phyloP scores from a whole-genome alignment of 78 protist species.

The Dictyostelium capitatum region DNA sequence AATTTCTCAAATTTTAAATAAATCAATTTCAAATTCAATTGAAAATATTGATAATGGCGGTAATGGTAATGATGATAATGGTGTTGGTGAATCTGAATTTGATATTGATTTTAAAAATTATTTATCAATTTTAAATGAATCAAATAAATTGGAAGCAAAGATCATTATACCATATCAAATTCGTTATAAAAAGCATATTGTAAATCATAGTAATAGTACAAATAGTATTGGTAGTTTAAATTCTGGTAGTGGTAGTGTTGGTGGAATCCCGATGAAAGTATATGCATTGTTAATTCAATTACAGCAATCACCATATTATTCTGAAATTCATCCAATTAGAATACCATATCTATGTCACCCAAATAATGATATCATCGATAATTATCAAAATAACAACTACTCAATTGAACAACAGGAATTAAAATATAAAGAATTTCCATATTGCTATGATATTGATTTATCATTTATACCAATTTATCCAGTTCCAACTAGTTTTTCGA shows the following conservation, averaged over 20 bases:
- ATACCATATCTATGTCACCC: slow-evolving; percentile 70
- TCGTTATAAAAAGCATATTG: slow-evolving; percentile 35
- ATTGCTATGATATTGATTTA: slow-evolving; percentile 56
- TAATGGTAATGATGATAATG: neutral
- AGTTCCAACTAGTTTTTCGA: slow-evolving; percentile 19
- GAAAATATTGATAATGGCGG: neutral
- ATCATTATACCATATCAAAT: slow-evolving; percentile 68
- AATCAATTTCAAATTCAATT: slow-evolving; percentile 37
- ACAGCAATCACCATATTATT: slow-evolving; percentile 27
- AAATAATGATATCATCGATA: neutral
- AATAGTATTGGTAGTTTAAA: neutral
- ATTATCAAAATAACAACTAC: neutral
- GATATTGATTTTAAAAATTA: slow-evolving; percentile 20
- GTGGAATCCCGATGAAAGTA: slow-evolving; percentile 19
- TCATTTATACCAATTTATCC: slow-evolving; percentile 65
- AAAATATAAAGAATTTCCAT: slow-evolving; percentile 49
- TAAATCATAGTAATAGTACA: neutral
- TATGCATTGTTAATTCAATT: slow-evolving; percentile 69
- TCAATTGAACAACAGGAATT: slow-evolving; percentile 4
- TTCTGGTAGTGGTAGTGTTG: neutral
- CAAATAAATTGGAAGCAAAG: slow-evolving; percentile 25
- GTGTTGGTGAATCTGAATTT: neutral
- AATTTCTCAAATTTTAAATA: slow-evolving; percentile 25
- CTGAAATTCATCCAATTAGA: slow-evolving; percentile 56
- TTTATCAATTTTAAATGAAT: slow-evolving; percentile 14